phyloP scores from a whole-genome alignment of 2,329 filamentous ascomycete genomes.

The Aureobasidium lini region DNA sequence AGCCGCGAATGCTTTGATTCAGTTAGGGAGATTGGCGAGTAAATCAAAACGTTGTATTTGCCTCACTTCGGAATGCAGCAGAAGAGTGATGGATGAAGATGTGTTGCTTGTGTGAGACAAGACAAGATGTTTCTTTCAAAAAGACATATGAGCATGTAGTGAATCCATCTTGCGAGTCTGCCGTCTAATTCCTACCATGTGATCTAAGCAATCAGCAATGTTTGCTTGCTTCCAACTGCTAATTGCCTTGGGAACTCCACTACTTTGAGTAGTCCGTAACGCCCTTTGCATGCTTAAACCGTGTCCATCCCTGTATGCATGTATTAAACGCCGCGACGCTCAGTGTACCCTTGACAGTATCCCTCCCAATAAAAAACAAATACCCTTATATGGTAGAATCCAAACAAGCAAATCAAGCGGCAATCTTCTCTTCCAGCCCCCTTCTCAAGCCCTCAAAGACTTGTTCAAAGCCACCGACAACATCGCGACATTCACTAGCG shows the following conservation, averaged over 20 bases:
- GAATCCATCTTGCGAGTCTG: not conserved
- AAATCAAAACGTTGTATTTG: not conserved
- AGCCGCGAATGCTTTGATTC: not conserved
- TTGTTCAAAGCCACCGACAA: conserved; percentile 87
- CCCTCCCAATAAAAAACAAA: not conserved
- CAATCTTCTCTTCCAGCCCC: conserved; percentile 11
- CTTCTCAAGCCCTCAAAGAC: conserved; percentile 74
- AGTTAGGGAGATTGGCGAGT: not conserved
- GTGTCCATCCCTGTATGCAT: not conserved
- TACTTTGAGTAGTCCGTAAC: not conserved
- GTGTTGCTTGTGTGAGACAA: not conserved
- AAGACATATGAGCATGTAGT: not conserved
- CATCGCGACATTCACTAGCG: conserved; percentile 73
- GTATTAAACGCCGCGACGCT: conserved; percentile 7
- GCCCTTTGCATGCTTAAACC: conserved; percentile 1
- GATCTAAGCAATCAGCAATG: not conserved
- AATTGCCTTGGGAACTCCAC: not conserved
- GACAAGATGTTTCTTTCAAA: not conserved
- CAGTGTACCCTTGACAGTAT: not conserved
- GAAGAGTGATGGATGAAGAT: not conserved
- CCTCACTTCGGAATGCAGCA: not conserved
- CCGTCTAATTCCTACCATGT: conserved; percentile 1
- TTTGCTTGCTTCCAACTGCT: not conserved
- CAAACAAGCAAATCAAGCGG: conserved; percentile 4
- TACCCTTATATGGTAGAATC: not conserved